Evolutionary conservation across 192 early-diverging fungal species (phyloP).

Genomic region (Coemansia javaensis): DNA sequence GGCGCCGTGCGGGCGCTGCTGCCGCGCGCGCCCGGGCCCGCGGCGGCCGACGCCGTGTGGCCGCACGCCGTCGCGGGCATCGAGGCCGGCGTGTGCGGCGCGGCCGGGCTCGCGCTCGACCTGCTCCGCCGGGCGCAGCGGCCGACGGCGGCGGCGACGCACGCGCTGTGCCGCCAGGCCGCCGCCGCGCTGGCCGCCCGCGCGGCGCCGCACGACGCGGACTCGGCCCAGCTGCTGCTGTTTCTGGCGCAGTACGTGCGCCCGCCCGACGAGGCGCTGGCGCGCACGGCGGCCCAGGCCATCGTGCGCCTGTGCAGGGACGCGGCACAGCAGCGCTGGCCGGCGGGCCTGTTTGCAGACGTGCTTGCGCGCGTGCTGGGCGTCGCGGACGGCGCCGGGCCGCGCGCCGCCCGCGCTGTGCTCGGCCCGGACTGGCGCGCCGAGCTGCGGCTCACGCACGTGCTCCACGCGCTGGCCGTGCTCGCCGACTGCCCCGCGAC

Average conservation of each 20-base stretch:
- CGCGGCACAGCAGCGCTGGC: constrained; percentile 19
- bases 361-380: constrained; percentile 1
- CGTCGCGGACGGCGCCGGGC: not conserved
- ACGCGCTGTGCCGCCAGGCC: constrained; percentile 28
- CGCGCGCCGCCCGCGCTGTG: not conserved
- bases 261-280: constrained; percentile 3
- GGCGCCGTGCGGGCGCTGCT: constrained; percentile 17
- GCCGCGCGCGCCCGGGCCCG: not conserved
- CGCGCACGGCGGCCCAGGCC: constrained; percentile 1
- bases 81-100: constrained; percentile 23
- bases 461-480: constrained; percentile 18
- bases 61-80: constrained; percentile 29
- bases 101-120: constrained; percentile 20
- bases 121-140: constrained; percentile 10
- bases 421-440: constrained; percentile 16
- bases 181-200: constrained; percentile 18
- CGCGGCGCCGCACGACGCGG: constrained; percentile 6
- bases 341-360: constrained; percentile 14
- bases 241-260: constrained; percentile 22
- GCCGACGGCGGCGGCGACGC: not conserved
- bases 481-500: constrained; percentile 1
- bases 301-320: constrained; percentile 19
- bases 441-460: constrained; percentile 25
- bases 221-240: constrained; percentile 10
- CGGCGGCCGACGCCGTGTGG: constrained; percentile 20